Percentiles rank a stretch among this genome's conserved stretches.
phyloP scores from a whole-genome alignment of 257 asterid genomes.

The Solanum habrochaites region DNA sequence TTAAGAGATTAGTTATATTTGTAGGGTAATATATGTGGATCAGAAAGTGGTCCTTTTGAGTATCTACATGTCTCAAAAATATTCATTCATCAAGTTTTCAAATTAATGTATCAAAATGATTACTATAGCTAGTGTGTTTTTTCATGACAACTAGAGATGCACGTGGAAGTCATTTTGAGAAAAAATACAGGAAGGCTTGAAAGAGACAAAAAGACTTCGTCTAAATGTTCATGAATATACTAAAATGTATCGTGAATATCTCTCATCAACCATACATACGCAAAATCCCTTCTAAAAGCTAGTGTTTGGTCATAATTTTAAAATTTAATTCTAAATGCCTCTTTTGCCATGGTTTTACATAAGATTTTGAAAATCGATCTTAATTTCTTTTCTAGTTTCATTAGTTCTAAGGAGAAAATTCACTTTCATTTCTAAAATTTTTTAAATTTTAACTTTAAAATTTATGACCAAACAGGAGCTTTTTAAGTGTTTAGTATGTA shows the following conservation, averaged over 20 bases:
- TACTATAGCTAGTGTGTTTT: not conserved
- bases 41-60: not conserved
- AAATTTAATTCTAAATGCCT: too few species aligned
- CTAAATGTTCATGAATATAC: not conserved
- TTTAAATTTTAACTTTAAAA: too few species aligned
- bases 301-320: not conserved
- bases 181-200: not conserved
- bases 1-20: not conserved
- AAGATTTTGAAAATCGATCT: not conserved
- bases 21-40: not conserved
- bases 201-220: not conserved
- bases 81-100: not conserved
- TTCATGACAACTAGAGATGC: not conserved
- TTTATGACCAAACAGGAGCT: not conserved
- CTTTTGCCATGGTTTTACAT: too few species aligned
- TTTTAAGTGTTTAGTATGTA: not conserved
- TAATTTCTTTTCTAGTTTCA: too few species aligned
- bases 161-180: not conserved
- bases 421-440: not conserved
- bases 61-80: not conserved
- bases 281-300: not conserved
- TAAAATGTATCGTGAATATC: not conserved
- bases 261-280: not conserved
- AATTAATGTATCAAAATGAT: not conserved
- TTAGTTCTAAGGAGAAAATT: too few species aligned